phyloP scores from a whole-genome alignment of 1,284 basidiomycete species.

The Malassezia sp. region DNA sequence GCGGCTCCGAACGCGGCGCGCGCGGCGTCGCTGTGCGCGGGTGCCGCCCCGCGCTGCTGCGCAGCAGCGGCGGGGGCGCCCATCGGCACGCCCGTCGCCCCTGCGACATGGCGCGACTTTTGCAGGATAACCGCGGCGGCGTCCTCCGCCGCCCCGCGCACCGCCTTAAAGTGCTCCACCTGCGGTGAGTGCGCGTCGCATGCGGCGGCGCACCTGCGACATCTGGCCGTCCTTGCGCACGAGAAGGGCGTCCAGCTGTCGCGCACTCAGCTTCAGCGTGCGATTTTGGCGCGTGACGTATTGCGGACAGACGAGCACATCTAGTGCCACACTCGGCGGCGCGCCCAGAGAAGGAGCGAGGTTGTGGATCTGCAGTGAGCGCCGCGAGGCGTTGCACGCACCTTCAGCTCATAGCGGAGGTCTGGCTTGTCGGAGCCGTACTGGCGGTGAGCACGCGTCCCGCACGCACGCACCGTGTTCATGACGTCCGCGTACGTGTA shows the following conservation, averaged over 20 bases:
- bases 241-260: conserved; percentile 24
- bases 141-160: conserved; percentile 13
- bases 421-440: conserved; percentile 95
- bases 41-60: not conserved
- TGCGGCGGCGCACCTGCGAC: too few relatives aligned
- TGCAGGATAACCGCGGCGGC: conserved; percentile 26
- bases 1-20: conserved; percentile 27
- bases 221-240: conserved; percentile 14
- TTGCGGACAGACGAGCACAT: conserved; percentile 12
- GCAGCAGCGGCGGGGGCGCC: too few relatives aligned
- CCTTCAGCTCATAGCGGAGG: conserved; percentile 62
- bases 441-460: too few relatives aligned
- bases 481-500: conserved; percentile 10
- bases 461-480: conserved; percentile 30
- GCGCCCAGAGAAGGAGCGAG: too few relatives aligned
- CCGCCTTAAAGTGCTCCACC: conserved; percentile 31
- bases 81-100: too few relatives aligned
- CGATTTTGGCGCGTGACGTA: not conserved
- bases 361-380: conserved; percentile 28
- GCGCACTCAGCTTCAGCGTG: conserved; percentile 18
- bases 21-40: conserved; percentile 20
- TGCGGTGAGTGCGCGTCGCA: too few relatives aligned
- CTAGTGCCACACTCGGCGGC: too few relatives aligned
- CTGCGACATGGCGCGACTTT: conserved; percentile 23
- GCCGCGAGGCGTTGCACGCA: too few relatives aligned